Evolutionary conservation across 1,139 yeast genomes (phyloP).

Genomic region (Candida glucosophila): DNA sequence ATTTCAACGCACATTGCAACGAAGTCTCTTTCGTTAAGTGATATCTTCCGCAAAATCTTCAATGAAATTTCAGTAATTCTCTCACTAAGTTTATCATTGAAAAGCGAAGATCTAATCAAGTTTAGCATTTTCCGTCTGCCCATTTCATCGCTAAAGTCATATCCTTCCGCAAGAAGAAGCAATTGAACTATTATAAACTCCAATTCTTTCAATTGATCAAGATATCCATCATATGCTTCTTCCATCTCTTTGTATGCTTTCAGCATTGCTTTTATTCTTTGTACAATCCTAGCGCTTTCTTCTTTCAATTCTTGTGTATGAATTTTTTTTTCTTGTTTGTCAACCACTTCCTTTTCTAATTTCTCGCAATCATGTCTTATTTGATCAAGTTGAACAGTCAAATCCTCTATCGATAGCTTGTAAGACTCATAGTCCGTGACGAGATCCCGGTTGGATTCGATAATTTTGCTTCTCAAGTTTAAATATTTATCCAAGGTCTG

Average conservation of each 20-base stretch:
- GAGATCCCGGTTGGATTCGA: slow-evolving; percentile 21
- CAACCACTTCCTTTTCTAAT: slow-evolving; percentile 3
- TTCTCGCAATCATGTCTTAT: slow-evolving; percentile 4
- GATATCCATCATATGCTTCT: slow-evolving; percentile 18
- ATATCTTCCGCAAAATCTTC: slow-evolving; percentile 58
- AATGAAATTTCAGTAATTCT: slow-evolving; percentile 49
- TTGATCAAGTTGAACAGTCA: slow-evolving; percentile 10
- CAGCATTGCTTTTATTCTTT: too few relatives aligned
- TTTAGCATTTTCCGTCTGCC: slow-evolving; percentile 81
- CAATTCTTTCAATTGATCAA: slow-evolving; percentile 41
- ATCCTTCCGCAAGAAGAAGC: slow-evolving; percentile 54
- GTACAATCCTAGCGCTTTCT: slow-evolving; percentile 7
- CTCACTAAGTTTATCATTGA: slow-evolving; percentile 47
- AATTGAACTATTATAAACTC: slow-evolving; percentile 76
- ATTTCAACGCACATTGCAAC: slow-evolving; percentile 80
- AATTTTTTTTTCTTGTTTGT: slow-evolving; percentile 1
- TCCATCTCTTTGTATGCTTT: slow-evolving; percentile 8
- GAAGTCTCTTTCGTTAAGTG: slow-evolving; percentile 78
- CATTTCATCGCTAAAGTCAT: slow-evolving; percentile 85
- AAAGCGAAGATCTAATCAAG: slow-evolving; percentile 54
- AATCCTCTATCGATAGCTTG: slow-evolving; percentile 4
- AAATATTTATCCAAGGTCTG: slow-evolving; percentile 47
- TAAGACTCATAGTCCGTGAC: slow-evolving; percentile 12
- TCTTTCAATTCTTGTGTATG: slow-evolving; percentile 6
- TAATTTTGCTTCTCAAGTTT: slow-evolving; percentile 30